Evolutionary conservation across 2,329 filamentous ascomycete genomes (phyloP), one percentile per base, ranked within the genome.

Genomic region (Colletotrichum horii): DNA sequence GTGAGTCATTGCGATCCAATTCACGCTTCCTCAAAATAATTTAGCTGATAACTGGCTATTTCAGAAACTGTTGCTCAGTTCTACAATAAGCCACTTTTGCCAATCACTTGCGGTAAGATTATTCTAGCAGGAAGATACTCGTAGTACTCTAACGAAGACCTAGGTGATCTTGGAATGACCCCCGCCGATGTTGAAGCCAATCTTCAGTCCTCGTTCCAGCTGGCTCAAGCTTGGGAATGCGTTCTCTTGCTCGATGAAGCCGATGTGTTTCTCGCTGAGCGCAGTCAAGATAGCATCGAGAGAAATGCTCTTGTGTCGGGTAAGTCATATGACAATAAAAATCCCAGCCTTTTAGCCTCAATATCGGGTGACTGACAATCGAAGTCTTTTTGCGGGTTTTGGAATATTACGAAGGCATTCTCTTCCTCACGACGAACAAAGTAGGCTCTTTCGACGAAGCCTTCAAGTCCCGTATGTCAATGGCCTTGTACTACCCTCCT

Each of bases 261-360:
- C 1, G 72, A 75, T 4, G 62, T 72, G 3, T 75, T 72, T 8
- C 87, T 98, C 15, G 94, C 97, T 86, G 94, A 95, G 83, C 92
- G 95, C 2, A 94, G 79, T 43, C 79, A 80, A 69, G 77, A 95
- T 15, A 73, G 65, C 6, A 67, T 76, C 16, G 70, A 36, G 22
- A 7, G 70, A 2, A 76, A 76, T 5, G 74, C 62, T 1, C 22
- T 73, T 2, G 74, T 73, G 2, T 72, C 74, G 4, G 73, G 73
- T 73, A 22, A 19, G 36, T 70, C 28, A 12, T n/a, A 11, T 52
- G 16, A 43, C 36, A 19, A 43, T 43, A 6, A 14, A 6, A 22
- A 19, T 3, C 9, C 11, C 43, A 52, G 8, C 8, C 38, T 16
- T 15, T 9, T 8, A 9, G 28, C 7, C 8, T 19, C 4, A 15